Evolutionary conservation across 2,329 filamentous ascomycete species (phyloP).

Genomic region (Clarireedia sp.): DNA sequence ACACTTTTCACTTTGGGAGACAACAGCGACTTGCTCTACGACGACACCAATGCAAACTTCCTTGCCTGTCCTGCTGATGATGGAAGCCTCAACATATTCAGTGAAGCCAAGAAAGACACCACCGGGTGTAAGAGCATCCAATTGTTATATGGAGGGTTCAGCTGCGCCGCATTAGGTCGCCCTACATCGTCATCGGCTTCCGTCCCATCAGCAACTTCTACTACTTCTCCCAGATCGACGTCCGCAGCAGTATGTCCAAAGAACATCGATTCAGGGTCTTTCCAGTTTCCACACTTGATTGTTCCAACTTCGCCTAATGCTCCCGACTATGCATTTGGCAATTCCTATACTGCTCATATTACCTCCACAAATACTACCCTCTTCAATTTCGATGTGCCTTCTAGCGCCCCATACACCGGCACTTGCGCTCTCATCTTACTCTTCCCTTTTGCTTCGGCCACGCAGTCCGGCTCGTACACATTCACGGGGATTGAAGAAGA

Average conservation of each 20-base stretch:
- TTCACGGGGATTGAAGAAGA: slow-evolving; percentile 47
- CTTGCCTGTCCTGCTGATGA: slow-evolving; percentile 24
- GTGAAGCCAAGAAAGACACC: slow-evolving; percentile 14
- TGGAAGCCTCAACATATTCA: slow-evolving; percentile 23
- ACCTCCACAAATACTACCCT: slow-evolving; percentile 37
- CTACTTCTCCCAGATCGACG: background rate
- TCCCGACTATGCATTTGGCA: slow-evolving; percentile 45
- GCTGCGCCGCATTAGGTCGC: slow-evolving; percentile 19
- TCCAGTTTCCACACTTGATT: slow-evolving; percentile 55
- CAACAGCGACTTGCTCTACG: slow-evolving; percentile 17
- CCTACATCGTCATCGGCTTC: background rate
- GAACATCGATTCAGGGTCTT: slow-evolving; percentile 31
- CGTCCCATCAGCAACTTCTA: background rate
- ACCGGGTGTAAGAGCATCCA: slow-evolving; percentile 23
- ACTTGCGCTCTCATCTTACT: slow-evolving; percentile 59
- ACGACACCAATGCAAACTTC: slow-evolving; percentile 15
- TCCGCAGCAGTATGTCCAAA: slow-evolving; percentile 11
- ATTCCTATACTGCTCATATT: slow-evolving; percentile 47
- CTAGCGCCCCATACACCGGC: slow-evolving; percentile 29
- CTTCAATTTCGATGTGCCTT: slow-evolving; percentile 62
- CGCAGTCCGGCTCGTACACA: slow-evolving; percentile 36
- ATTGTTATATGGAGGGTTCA: slow-evolving; percentile 20
- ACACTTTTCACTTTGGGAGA: slow-evolving; percentile 10
- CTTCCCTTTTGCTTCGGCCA: slow-evolving; percentile 46
- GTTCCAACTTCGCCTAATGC: slow-evolving; percentile 48